phyloP scores from a whole-genome alignment of 164 flowering plant species.

The Protea cynaroides region DNA sequence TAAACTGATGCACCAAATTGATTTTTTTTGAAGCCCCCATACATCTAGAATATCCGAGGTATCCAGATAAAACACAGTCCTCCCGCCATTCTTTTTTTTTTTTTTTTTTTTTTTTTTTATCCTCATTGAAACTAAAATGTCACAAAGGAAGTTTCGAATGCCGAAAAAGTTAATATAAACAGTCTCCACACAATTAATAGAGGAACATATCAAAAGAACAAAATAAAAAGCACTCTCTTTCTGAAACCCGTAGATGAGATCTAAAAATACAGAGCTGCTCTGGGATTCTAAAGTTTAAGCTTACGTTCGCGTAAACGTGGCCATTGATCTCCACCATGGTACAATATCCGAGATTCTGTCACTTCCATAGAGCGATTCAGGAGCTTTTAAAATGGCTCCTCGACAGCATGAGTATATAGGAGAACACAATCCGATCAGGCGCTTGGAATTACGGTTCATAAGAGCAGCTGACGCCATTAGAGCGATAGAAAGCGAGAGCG shows the following conservation, averaged over 20 bases:
- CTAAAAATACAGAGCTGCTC: no score
- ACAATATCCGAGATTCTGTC: conserved; percentile 16
- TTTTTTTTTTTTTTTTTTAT: no score
- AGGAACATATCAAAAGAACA: background rate
- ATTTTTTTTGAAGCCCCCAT: no score
- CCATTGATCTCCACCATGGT: conserved; percentile 86
- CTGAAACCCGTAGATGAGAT: no score
- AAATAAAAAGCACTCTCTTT: no score
- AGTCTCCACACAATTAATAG: background rate
- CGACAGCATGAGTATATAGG: conserved; percentile 44
- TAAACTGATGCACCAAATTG: no score
- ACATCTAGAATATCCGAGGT: no score
- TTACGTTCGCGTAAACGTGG: conserved; percentile 87
- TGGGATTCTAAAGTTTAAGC: background rate
- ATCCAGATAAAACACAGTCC: no score
- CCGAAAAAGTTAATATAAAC: no score
- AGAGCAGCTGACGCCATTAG: conserved; percentile 64
- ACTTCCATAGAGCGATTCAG: conserved; percentile 28
- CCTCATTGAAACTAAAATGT: no score
- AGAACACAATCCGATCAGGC: conserved; percentile 41
- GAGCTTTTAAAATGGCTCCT: conserved; percentile 24
- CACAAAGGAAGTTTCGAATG: no score
- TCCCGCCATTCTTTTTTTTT: no score
- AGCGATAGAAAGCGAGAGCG: background rate
- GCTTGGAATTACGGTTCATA: conserved; percentile 56